Conservation (phyloP, 1,284 basidiomycete species). For the Neolentinus lepideus region DNA sequence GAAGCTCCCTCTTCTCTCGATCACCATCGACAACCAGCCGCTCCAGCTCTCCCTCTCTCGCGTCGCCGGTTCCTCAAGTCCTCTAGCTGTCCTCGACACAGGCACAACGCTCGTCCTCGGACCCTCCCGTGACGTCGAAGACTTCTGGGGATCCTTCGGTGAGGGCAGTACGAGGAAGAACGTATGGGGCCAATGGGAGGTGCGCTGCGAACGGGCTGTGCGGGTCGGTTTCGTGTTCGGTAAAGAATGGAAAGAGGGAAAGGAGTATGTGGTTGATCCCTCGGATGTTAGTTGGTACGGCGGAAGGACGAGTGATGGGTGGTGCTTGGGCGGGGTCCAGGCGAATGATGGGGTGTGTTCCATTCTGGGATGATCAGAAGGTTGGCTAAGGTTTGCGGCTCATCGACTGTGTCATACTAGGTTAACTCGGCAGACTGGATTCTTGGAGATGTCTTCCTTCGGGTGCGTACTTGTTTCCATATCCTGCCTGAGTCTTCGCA, state of each 20-base stretch:
- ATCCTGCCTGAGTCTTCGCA: conserved; percentile 3
- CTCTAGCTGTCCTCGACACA: conserved; percentile 50
- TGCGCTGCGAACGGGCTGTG: conserved; percentile 41
- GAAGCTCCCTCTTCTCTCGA: conserved; percentile 41
- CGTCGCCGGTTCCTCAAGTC: conserved; percentile 31
- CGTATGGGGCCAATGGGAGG: conserved; percentile 37
- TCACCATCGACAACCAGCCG: conserved; percentile 36
- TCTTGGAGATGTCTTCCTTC: conserved; percentile 48
- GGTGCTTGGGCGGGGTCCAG: conserved; percentile 55
- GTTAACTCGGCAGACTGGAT: conserved; percentile 60
- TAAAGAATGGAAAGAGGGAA: conserved; percentile 21
- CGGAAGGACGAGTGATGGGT: conserved; percentile 30
- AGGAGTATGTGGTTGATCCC: conserved; percentile 43
- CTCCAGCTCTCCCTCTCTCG: conserved; percentile 38
- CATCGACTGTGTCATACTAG: conserved; percentile 18
- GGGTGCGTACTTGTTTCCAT: conserved; percentile 26
- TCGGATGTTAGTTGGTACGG: conserved; percentile 45
- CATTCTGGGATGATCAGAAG: no score
- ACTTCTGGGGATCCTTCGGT: conserved; percentile 42
- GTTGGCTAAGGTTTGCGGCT: neutral
- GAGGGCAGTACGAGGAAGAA: conserved; percentile 28
- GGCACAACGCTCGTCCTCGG: conserved; percentile 54
- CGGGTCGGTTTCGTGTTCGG: conserved; percentile 41
- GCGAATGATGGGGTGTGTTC: conserved; percentile 40
- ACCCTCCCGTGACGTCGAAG: conserved; percentile 39